Evolutionary conservation across 345 rosid genomes (phyloP), one percentile per base, ranked within the genome.

Genomic region (Zanthoxylum bungeanum): DNA sequence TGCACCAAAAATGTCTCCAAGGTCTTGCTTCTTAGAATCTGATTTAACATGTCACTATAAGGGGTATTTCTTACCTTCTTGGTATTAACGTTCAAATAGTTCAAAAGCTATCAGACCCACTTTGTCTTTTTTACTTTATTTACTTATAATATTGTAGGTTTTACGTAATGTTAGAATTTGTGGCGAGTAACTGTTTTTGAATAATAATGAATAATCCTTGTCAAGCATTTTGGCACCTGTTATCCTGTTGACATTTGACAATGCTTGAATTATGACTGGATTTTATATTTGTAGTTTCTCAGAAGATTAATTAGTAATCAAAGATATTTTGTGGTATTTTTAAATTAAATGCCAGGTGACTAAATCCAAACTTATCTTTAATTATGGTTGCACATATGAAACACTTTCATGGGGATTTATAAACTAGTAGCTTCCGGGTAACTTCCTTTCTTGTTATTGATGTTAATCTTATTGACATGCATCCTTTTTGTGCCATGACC

Each of bases 241-340:
- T 19, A 4, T 52, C 9, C 5, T 52, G n/a, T 8, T n/a, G n/a
- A n/a, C n/a, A n/a, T n/a, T 25, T 51, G 47, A 67, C n/a, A 67
- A 36, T 36, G 47, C 71, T 66, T 10, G 2, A 9, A 65, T 2
- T 66, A 21, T 66, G 44, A 51, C n/a, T 52, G 3, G n/a, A 49
- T 8, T 7, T 66, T 50, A 31, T 66, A 19, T 7, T 68, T 51
- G 6, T 37, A 30, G 30, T 67, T 12, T 36, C 53, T 28, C 50
- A 50, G 33, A 36, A 37, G 37, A 17, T 37, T 37, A 39, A 19
- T 67, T 22, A 39, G 7, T 25, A 68, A 67, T 67, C 60, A 33
- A 10, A 37, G 31, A 36, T 39, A 68, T 55, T 53, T n/a, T 47
- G 55, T 57, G 34, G 31, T n/a, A 34, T 69, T 69, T 73, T 19